Percentiles rank a stretch among this genome's conserved stretches.
Evolutionary conservation across 495 filamentous ascomycete species (phyloP).

Genomic region (Hypoxylon trugodes): DNA sequence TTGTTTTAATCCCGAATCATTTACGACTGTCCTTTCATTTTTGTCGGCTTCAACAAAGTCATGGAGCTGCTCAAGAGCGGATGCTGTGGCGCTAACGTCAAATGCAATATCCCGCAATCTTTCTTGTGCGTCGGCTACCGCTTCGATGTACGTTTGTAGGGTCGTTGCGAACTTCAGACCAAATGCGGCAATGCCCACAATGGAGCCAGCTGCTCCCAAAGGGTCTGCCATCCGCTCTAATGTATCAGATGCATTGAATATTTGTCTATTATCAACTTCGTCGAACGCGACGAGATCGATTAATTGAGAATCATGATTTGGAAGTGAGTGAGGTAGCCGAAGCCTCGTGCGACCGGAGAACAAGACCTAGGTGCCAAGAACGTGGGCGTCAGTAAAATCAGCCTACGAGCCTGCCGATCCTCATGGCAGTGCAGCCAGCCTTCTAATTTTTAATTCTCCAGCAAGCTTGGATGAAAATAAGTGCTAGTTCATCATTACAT

Average conservation of each 20-base stretch:
- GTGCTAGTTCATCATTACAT: too few species aligned
- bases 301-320: not conserved
- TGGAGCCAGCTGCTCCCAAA: slow-evolving; percentile 16
- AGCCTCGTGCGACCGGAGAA: not conserved
- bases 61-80: slow-evolving; percentile 31
- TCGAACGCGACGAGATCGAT: not conserved
- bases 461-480: too few species aligned
- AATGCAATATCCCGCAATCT: slow-evolving; percentile 19
- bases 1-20: slow-evolving; percentile 22
- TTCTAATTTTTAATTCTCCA: too few species aligned
- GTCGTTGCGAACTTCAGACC: slow-evolving; percentile 36
- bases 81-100: slow-evolving; percentile 32
- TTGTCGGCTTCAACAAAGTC: slow-evolving; percentile 5
- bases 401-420: not conserved
- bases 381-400: too few species aligned
- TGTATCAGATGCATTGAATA: not conserved
- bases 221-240: slow-evolving; percentile 25
- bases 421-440: not conserved
- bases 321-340: not conserved
- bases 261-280: not conserved
- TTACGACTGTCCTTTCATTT: slow-evolving; percentile 16
- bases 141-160: slow-evolving; percentile 26
- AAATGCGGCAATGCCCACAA: slow-evolving; percentile 27
- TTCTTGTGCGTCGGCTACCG: slow-evolving; percentile 10
- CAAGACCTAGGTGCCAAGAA: too few species aligned